These are phyloP conservation scores for Rosellinia necatrix DNA, from an alignment of 2,329 filamentous ascomycete species.

Conservation along the genomic window DNA sequence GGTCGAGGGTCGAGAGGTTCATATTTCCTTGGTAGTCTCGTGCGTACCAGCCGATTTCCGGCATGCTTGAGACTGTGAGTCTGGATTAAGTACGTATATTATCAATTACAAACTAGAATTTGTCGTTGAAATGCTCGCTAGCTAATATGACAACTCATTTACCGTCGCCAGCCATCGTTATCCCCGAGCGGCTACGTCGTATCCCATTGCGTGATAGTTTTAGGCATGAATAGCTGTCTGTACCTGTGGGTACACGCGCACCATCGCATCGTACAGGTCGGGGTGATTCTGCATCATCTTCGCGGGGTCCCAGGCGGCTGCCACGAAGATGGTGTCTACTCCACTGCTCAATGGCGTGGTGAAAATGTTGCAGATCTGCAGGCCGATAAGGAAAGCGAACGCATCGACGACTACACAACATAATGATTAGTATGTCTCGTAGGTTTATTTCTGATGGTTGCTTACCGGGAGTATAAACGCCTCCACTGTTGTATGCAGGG, in stretches of 20 bases:
- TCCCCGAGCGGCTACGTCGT: not conserved
- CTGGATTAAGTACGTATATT: not conserved
- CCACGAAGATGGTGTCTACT: conserved; percentile 92
- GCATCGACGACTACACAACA: conserved; percentile 35
- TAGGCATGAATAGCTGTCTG: conserved; percentile 76
- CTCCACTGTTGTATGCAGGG: conserved; percentile 34
- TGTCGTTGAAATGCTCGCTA: no score
- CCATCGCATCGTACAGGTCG: conserved; percentile 79
- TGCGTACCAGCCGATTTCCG: no score
- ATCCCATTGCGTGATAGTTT: not conserved
- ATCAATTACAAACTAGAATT: not conserved
- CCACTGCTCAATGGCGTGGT: conserved; percentile 85
- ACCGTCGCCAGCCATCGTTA: not conserved
- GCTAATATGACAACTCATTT: not conserved
- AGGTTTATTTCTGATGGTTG: not conserved
- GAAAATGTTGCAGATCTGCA: conserved; percentile 89
- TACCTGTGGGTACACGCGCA: conserved; percentile 81
- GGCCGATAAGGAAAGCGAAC: conserved; percentile 78
- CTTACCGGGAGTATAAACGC: conserved; percentile 38
- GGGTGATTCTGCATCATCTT: conserved; percentile 81
- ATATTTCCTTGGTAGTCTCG: no score
- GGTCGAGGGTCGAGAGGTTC: no score
- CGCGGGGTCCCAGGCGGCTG: conserved; percentile 69
- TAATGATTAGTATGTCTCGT: not conserved
- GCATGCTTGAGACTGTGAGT: no score